A percentile compares a stretch with the other conserved stretches of the same genome.
These are phyloP conservation scores for Parietaria judaica DNA, from an alignment of 306 rosid species.

Conservation along the genomic window DNA sequence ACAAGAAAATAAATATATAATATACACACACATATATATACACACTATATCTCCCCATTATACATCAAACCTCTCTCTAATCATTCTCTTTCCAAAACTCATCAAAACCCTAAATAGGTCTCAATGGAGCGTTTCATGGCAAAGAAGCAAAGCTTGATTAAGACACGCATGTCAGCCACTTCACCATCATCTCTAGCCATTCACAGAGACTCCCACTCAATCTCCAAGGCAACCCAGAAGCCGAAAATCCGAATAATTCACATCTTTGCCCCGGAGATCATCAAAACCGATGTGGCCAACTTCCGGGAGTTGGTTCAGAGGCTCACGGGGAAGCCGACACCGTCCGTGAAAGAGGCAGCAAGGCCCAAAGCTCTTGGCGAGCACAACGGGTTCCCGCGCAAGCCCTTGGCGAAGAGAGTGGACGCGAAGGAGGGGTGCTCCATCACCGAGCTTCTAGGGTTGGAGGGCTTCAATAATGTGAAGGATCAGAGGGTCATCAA, in stretches of 20 bases:
- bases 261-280: slow-evolving; percentile 81
- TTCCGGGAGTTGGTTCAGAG: slow-evolving; percentile 78
- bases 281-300: slow-evolving; percentile 73
- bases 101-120: not conserved
- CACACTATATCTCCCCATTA: slow-evolving; percentile 4
- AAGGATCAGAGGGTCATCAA: slow-evolving; percentile 30
- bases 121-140: slow-evolving; percentile 36
- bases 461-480: slow-evolving; percentile 11
- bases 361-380: slow-evolving; percentile 7
- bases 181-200: slow-evolving; percentile 27
- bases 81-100: not conserved
- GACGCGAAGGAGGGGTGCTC: slow-evolving; percentile 13
- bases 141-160: slow-evolving; percentile 18
- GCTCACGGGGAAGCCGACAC: slow-evolving; percentile 73
- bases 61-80: slow-evolving; percentile 7
- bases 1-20: not conserved
- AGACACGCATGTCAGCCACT: slow-evolving; percentile 8
- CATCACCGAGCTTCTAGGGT: slow-evolving; percentile 18
- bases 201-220: slow-evolving; percentile 46
- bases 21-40: slow-evolving; percentile 23
- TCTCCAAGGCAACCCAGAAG: slow-evolving; percentile 40
- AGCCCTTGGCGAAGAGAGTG: slow-evolving; percentile 20
- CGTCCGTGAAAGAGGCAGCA: slow-evolving; percentile 19
- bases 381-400: slow-evolving; percentile 10
- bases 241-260: slow-evolving; percentile 86